phyloP scores from a whole-genome alignment of 257 asterid species.

The Nicotiana attenuata region DNA sequence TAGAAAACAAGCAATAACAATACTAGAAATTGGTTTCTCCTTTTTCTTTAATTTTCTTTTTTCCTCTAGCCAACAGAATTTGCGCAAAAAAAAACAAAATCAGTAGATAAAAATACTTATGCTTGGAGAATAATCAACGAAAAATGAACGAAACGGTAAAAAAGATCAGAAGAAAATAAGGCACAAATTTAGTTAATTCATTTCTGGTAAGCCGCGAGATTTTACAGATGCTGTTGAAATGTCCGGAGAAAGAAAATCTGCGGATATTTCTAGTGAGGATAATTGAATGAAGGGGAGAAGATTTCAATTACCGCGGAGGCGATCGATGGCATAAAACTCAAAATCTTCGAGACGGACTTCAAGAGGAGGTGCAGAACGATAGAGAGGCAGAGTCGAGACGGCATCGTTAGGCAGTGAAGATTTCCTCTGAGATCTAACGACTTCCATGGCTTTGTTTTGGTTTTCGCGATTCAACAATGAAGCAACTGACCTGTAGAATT shows the following conservation, averaged over 20 bases:
- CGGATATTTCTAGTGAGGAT: too few species aligned
- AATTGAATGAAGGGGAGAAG: too few species aligned
- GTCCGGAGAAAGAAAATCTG: too few species aligned
- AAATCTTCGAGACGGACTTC: slow-evolving; percentile 92
- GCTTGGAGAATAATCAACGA: neutral
- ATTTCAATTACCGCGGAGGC: slow-evolving; percentile 59
- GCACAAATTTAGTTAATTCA: neutral
- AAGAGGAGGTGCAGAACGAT: slow-evolving; percentile 80
- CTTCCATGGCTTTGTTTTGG: slow-evolving; percentile 42
- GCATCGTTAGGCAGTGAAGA: slow-evolving; percentile 25
- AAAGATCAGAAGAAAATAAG: neutral
- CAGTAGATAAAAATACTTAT: neutral
- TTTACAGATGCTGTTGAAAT: too few species aligned
- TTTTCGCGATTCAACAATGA: neutral
- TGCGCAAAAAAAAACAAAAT: too few species aligned
- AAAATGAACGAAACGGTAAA: neutral
- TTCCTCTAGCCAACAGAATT: neutral
- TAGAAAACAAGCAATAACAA: neutral
- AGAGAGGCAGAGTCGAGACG: slow-evolving; percentile 50
- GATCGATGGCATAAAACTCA: slow-evolving; percentile 79
- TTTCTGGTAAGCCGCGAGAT: neutral
- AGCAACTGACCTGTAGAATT: neutral
- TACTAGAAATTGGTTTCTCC: neutral
- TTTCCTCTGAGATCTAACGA: slow-evolving; percentile 46
- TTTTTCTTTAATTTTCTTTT: too few species aligned